Base-by-base conservation (phyloP, 768 basidiomycete genomes). In the Mrakia hoshinonis region DNA sequence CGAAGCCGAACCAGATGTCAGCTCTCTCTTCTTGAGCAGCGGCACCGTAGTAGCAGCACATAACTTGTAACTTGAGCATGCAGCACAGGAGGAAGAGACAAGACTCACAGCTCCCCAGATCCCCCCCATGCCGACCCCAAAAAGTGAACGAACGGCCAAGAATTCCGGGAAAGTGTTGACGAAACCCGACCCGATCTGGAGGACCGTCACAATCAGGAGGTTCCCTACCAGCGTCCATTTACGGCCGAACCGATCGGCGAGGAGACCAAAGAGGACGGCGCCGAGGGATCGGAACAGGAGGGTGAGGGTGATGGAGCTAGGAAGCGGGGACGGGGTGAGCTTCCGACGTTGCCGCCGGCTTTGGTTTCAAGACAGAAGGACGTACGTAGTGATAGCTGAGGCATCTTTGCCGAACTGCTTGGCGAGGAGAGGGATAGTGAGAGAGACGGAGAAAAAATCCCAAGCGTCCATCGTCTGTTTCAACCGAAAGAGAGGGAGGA, bases 301-400 rank as follows among this genome's bases (percentile, higher is more conserved):
- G 0, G 94, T 96, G 62, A 96, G 83, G 7, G 94, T 96, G 77
- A 98, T 93, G 5, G 91, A 85, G 24, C 87, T 87, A 61, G 22
- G 20, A 55, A 74, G 74, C 43, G 43, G 43, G 15, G 6, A 18
- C 75, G 76, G 29, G 78, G 77, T 74, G 77, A 76, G 22, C 18
- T 26, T n/a, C 34, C 31, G 29, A 26, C 20, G 1, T 34, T 20
- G 26, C 34, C 29, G 3, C 4, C 13, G 29, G 29, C 29, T n/a
- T n/a, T n/a, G n/a, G n/a, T n/a, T n/a, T n/a, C n/a, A n/a, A n/a
- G n/a, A 34, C 12, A 60, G 11, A 34, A 38, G 1, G 43, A 43
- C 43, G 6, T 43, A 65, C 22, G 43, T 63, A 20, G 66, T 60
- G 22, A 73, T 67, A 4, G 70, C 67, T n/a, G 69, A 74, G 0